These are phyloP conservation scores for Oenanthe javanica DNA, from an alignment of 140 eudicot species.

Conservation along the genomic window DNA sequence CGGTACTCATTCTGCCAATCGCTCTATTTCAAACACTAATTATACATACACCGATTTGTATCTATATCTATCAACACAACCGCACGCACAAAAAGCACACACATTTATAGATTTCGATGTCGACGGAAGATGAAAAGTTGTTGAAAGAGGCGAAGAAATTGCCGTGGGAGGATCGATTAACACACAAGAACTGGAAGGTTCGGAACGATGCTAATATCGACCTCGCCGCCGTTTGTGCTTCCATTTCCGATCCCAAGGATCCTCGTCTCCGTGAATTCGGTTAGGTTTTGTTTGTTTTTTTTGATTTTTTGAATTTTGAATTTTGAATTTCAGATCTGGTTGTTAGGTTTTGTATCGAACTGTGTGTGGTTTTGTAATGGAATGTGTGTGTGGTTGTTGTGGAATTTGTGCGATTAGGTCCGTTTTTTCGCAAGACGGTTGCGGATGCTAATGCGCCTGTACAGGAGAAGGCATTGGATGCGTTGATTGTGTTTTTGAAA, in stretches of 20 bases:
- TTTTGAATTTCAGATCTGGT: constrained; percentile 33
- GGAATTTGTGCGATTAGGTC: constrained; percentile 40
- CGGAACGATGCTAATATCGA: constrained; percentile 94
- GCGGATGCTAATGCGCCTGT: constrained; percentile 96
- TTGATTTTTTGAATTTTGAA: background rate
- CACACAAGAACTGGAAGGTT: constrained; percentile 98
- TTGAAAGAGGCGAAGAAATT: constrained; percentile 94
- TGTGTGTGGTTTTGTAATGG: constrained; percentile 4
- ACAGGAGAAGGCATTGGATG: constrained; percentile 97
- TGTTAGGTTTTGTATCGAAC: constrained; percentile 17
- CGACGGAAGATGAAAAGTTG: constrained; percentile 94
- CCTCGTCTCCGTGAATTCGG: constrained; percentile 93
- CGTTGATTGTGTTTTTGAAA: constrained; percentile 67
- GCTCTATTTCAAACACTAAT: background rate
- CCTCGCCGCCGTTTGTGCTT: constrained; percentile 70
- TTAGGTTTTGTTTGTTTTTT: constrained; percentile 26
- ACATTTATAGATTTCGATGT: constrained; percentile 17
- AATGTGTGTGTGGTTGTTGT: constrained; percentile 21
- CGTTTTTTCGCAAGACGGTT: constrained; percentile 74
- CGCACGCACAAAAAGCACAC: background rate
- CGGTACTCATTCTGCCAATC: background rate
- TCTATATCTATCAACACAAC: background rate
- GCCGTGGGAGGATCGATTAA: constrained; percentile 94
- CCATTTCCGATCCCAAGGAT: constrained; percentile 93
- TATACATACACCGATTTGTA: constrained; percentile 4